phyloP scores from a whole-genome alignment of 202 grass and related monocot species.

The Eragrostis tef region DNA sequence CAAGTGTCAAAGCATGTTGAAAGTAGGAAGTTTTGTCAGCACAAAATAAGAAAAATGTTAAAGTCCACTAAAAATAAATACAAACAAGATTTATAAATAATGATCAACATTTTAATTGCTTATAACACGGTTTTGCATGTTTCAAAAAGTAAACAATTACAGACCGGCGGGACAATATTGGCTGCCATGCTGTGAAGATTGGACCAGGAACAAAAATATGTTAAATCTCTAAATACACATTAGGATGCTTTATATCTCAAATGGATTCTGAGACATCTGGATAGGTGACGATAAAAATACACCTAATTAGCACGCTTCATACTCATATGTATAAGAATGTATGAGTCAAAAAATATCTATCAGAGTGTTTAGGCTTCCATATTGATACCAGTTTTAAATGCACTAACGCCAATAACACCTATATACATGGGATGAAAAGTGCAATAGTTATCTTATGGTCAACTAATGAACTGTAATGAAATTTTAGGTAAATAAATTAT shows the following conservation, averaged over 20 bases:
- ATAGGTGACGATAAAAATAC: background rate
- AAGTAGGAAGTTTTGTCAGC: background rate
- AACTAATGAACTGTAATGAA: background rate
- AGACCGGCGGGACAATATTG: background rate
- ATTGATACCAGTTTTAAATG: background rate
- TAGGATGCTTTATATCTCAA: background rate
- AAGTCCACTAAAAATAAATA: background rate
- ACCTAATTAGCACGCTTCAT: background rate
- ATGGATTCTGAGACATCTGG: background rate
- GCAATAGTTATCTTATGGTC: background rate
- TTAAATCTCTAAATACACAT: background rate
- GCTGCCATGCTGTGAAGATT: background rate
- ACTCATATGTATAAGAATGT: background rate
- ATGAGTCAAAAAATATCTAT: no score
- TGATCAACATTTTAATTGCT: background rate
- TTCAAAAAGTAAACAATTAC: background rate
- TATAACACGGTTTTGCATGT: background rate
- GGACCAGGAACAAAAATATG: background rate
- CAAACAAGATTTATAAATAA: background rate
- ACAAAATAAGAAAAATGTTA: background rate
- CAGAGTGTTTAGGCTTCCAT: background rate
- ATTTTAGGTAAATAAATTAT: background rate
- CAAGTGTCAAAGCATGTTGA: background rate
- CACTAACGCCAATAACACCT: background rate
- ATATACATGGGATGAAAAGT: background rate